phyloP scores from a whole-genome alignment of 2,329 filamentous ascomycete species.

The Bertia moriformis region DNA sequence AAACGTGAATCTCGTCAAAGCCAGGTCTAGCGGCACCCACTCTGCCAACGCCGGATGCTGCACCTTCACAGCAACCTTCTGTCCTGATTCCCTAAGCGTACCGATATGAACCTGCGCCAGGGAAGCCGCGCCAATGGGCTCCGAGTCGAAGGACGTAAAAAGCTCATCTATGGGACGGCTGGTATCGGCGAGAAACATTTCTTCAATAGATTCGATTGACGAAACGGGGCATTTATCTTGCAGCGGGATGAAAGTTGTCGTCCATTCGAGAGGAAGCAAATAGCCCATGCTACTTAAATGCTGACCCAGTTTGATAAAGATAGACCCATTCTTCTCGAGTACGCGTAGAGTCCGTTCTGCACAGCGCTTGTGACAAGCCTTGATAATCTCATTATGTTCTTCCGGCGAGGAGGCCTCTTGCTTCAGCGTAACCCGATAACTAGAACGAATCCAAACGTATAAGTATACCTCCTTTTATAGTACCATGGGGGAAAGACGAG shows the following conservation, averaged over 20 bases:
- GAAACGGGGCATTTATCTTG: constrained; percentile 94
- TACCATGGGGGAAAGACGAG: constrained; percentile 7
- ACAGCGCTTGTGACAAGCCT: constrained; percentile 81
- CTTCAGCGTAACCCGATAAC: constrained; percentile 77
- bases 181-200: constrained; percentile 77
- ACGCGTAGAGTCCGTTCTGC: constrained; percentile 74
- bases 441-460: constrained; percentile 19
- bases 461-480: not conserved
- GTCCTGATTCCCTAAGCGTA: constrained; percentile 64
- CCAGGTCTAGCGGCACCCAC: constrained; percentile 79
- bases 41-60: constrained; percentile 82
- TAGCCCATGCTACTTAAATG: constrained; percentile 96
- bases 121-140: constrained; percentile 82
- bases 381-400: constrained; percentile 54
- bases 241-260: constrained; percentile 82
- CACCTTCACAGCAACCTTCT: constrained; percentile 88
- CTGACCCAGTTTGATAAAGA: constrained; percentile 95
- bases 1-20: constrained; percentile 78
- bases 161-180: constrained; percentile 64
- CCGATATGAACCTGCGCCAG: constrained; percentile 89
- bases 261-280: constrained; percentile 81
- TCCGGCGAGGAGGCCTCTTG: constrained; percentile 46
- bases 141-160: constrained; percentile 69
- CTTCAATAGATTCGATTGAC: constrained; percentile 69
- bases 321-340: constrained; percentile 89